Evolutionary conservation across 2,329 filamentous ascomycete species (phyloP), one percentile per base, ranked within the genome.

Genomic region (Fusarium sp.): DNA sequence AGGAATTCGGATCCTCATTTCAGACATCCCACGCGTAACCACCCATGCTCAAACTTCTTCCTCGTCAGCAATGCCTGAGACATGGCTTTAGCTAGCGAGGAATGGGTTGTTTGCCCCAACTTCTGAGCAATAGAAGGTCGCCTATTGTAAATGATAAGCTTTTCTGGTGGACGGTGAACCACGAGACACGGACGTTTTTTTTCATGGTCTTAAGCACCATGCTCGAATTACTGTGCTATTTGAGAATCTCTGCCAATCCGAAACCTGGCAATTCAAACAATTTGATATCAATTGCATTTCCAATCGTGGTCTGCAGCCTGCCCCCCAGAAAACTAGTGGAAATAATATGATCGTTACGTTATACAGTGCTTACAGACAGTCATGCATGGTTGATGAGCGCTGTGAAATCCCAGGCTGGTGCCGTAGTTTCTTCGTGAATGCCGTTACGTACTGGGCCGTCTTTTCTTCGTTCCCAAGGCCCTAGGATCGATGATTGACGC

Each of bases 101-200:
- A 38, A 42, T 63, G 36, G 42, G 47, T 46, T 53, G 35, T 55
- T 53, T 41, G 50, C 57, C 50, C 60, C 57, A 58, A 54, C 25
- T 47, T 60, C 41, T 47, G 59, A 68, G 47, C 71, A 73, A 73
- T 73, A 61, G 42, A 44, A 57, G 39, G 45, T 39, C 44, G 39
- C 25, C 59, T 53, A 73, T 73, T 73, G 63, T 70, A 73, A 73
- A 73, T 73, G 36, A 38, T 36, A 20, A 38, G 25, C 25, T 36
- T 62, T 55, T 27, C 38, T 56, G 50, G 52, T n/a, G 22, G 31
- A 46, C 42, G 35, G 36, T 45, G 20, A 29, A n/a, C 31, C 25
- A 14, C 33, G 45, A 74, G 57, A 62, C 56, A 68, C 35, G 39
- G 67, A 29, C n/a, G 18, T 45, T 62, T 53, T 44, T 44, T 44